Evolutionary conservation across 768 basidiomycete genomes (phyloP), one percentile per base, ranked within the genome.

Genomic region (Kwoniella shandongensis): DNA sequence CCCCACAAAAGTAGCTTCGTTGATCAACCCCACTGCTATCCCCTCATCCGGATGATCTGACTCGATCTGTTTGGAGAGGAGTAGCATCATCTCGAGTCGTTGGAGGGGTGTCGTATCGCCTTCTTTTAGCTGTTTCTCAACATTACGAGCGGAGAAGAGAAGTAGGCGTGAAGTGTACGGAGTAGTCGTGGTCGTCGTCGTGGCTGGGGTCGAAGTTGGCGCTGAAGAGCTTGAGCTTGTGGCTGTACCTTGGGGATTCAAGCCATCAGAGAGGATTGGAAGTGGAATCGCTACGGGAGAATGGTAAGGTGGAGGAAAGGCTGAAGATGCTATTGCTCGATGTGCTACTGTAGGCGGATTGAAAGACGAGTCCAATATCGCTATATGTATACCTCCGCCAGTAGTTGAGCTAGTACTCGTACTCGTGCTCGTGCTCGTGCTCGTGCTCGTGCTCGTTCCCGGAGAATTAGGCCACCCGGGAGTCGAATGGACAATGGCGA

Each of bases 311-410:
- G 69, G 56, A n/a, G 66, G 64, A 46, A 58, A 56, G 38, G 51
- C n/a, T 29, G 66, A 59, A 27, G 57, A 49, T 25, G 84, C 85
- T 44, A 97, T 84, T 2, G 87, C 86, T 50, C 87, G 80, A 75
- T 97, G 92, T 0, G 92, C 89, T 22, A 82, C 73, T 2, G 89
- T 91, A 1, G 93, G 93, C 2, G 92, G 92, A 69, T 97, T 94
- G 79, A 89, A 97, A 1, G 90, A 92, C 1, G 91, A 87, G 67
- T 96, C 93, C 36, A 96, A 81, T n/a, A 93, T 79, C 3, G 87
- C 81, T 44, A 93, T 81, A 50, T 80, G 81, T 32, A 85, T 70
- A 27, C 18, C 5, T 10, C 3, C 6, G 30, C 25, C 18, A n/a
- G 35, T 5, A 23, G 17, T 52, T 4, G 22, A 26, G 38, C n/a